Conservation (phyloP, 1,284 basidiomycete species). For the Ustilago esculenta region DNA sequence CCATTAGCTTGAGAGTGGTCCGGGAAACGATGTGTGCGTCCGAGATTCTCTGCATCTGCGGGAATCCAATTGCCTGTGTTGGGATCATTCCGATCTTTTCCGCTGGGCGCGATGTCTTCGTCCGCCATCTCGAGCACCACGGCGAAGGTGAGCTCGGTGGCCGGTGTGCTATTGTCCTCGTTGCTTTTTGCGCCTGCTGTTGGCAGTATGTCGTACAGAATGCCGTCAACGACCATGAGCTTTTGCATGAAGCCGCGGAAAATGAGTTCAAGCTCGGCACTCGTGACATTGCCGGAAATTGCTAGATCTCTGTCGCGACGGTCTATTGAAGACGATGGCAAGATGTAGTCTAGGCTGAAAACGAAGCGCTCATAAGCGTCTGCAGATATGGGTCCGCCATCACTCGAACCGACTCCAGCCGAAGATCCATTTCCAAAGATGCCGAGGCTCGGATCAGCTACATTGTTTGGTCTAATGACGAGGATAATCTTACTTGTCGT, state of each 20-base stretch:
- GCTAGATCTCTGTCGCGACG: conserved; percentile 71
- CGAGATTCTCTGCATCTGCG: conserved; percentile 30
- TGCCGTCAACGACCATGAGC: conserved; percentile 80
- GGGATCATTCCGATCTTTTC: conserved; percentile 25
- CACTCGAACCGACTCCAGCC: neutral
- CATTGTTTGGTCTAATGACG: conserved; percentile 23
- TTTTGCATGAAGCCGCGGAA: conserved; percentile 87
- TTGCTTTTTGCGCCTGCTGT: conserved; percentile 4
- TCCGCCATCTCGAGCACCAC: conserved; percentile 83
- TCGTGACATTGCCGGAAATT: conserved; percentile 76
- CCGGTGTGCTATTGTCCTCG: conserved; percentile 67
- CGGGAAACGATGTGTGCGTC: conserved; percentile 8
- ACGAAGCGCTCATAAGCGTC: conserved; percentile 75
- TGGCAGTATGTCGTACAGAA: conserved; percentile 69
- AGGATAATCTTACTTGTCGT: conserved; percentile 16
- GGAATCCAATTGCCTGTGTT: conserved; percentile 43
- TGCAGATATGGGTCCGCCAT: neutral
- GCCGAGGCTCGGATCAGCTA: conserved; percentile 5
- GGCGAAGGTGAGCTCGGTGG: conserved; percentile 78
- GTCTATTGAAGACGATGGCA: conserved; percentile 78
- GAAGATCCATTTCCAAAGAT: conserved; percentile 13
- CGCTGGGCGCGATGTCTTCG: conserved; percentile 65
- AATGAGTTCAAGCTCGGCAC: conserved; percentile 76
- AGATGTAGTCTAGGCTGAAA: conserved; percentile 72
- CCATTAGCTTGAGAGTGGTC: neutral